These are phyloP conservation scores for Colletotrichum shisoi DNA, from an alignment of 2,329 filamentous ascomycete genomes.

Conservation along the genomic window DNA sequence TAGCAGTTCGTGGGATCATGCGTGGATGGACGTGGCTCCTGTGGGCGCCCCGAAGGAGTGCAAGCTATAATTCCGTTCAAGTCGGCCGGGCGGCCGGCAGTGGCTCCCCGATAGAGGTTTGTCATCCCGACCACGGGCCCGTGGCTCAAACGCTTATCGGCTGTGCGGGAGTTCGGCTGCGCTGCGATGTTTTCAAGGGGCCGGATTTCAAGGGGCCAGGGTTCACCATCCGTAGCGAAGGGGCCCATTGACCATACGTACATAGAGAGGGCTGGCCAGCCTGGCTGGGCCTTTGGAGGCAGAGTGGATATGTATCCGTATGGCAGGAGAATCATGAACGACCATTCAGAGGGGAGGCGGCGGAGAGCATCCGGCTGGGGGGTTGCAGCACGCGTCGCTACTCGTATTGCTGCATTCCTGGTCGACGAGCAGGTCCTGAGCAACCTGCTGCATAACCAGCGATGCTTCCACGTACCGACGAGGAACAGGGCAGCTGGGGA, in stretches of 20 bases:
- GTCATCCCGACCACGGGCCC: background rate
- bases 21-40: slow-evolving; percentile 4
- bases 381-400: slow-evolving; percentile 8
- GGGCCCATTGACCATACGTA: background rate
- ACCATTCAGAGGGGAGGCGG: slow-evolving; percentile 13
- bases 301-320: slow-evolving; percentile 14
- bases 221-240: slow-evolving; percentile 4
- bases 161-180: slow-evolving; percentile 25
- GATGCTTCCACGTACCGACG: slow-evolving; percentile 17
- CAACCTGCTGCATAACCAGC: slow-evolving; percentile 16
- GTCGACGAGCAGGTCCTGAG: slow-evolving; percentile 11
- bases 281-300: background rate
- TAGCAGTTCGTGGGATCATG: background rate
- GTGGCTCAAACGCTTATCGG: background rate
- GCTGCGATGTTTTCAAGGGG: slow-evolving; percentile 8
- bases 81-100: slow-evolving; percentile 5
- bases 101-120: slow-evolving; percentile 2
- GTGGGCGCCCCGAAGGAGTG: slow-evolving; percentile 6
- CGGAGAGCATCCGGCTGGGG: slow-evolving; percentile 18
- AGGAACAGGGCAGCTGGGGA: slow-evolving; percentile 26
- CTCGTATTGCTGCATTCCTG: slow-evolving; percentile 4
- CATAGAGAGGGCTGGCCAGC: slow-evolving; percentile 1
- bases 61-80: background rate
- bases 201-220: background rate
- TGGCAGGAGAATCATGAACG: slow-evolving; percentile 8